phyloP scores from a whole-genome alignment of 2,329 filamentous ascomycete genomes.

The Coniochaeta sp. region DNA sequence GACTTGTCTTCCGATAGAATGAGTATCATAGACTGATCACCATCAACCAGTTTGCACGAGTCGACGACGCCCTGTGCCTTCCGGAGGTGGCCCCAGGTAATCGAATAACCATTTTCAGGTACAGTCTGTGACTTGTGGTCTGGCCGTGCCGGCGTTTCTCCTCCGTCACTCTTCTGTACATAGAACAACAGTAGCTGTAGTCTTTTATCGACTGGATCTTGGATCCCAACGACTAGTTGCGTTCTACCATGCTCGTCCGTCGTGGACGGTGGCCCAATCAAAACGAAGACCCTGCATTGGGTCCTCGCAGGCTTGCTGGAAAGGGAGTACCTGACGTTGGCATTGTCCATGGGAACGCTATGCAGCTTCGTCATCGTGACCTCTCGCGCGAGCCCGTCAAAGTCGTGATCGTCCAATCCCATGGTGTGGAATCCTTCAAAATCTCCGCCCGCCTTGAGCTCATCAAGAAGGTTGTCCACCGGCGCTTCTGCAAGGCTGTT shows the following conservation, averaged over 20 bases:
- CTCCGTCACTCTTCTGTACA: slow-evolving; percentile 34
- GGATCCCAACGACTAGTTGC: slow-evolving; percentile 58
- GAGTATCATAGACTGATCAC: slow-evolving; percentile 58
- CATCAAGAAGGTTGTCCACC: slow-evolving; percentile 62
- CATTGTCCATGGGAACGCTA: slow-evolving; percentile 54
- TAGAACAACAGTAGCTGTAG: slow-evolving; percentile 60
- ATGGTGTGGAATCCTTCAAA: slow-evolving; percentile 65
- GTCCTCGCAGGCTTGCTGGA: slow-evolving; percentile 42
- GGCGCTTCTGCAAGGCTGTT: slow-evolving; percentile 62
- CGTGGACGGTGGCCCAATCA: slow-evolving; percentile 50
- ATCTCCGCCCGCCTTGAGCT: slow-evolving; percentile 52
- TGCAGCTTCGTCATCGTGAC: slow-evolving; percentile 66
- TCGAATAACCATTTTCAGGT: slow-evolving; percentile 14
- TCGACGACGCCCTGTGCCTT: slow-evolving; percentile 63
- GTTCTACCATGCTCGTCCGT: slow-evolving; percentile 44
- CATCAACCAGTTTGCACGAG: slow-evolving; percentile 64
- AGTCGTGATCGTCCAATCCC: slow-evolving; percentile 64
- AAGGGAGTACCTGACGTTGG: slow-evolving; percentile 52
- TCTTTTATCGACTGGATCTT: slow-evolving; percentile 60
- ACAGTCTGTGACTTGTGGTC: slow-evolving; percentile 20
- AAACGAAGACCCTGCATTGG: slow-evolving; percentile 59
- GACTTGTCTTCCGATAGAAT: slow-evolving; percentile 59
- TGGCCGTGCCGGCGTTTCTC: slow-evolving; percentile 19
- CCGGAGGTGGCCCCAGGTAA: slow-evolving; percentile 42
- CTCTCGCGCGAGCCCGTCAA: slow-evolving; percentile 64